Evolutionary conservation across 2,329 filamentous ascomycete species (phyloP).

Genomic region (Sporothrix brunneoviolacea): DNA sequence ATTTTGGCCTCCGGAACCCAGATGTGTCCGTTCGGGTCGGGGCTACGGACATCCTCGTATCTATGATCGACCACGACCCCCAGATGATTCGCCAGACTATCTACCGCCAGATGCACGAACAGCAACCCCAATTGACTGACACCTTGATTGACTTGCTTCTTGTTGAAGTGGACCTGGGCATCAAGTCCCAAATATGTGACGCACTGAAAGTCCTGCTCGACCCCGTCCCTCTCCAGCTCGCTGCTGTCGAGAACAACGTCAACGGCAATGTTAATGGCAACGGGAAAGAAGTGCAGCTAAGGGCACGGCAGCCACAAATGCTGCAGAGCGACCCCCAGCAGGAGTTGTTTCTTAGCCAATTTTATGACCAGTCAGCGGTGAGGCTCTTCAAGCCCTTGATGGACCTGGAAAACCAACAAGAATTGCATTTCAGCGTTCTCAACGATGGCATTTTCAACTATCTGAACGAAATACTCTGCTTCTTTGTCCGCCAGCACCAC

Average conservation of each 20-base stretch:
- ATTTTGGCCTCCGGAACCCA: slow-evolving; percentile 78
- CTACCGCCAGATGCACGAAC: slow-evolving; percentile 84
- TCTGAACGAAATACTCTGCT: slow-evolving; percentile 86
- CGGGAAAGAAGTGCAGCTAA: slow-evolving; percentile 20
- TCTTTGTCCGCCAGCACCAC: slow-evolving; percentile 85
- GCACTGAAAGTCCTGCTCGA: slow-evolving; percentile 91
- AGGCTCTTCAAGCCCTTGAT: slow-evolving; percentile 83
- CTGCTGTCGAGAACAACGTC: slow-evolving; percentile 20
- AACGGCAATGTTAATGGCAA: slow-evolving; percentile 47
- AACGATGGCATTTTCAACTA: slow-evolving; percentile 88
- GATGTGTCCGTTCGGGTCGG: slow-evolving; percentile 84
- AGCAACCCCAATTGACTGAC: slow-evolving; percentile 78
- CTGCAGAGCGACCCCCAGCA: slow-evolving; percentile 61
- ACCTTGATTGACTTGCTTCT: slow-evolving; percentile 87
- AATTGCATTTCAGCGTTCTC: slow-evolving; percentile 68
- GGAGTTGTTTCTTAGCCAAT: slow-evolving; percentile 76
- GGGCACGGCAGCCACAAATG: slow-evolving; percentile 37
- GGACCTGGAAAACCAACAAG: slow-evolving; percentile 63
- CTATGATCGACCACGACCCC: slow-evolving; percentile 92
- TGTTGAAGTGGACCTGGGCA: slow-evolving; percentile 84
- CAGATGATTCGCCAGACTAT: slow-evolving; percentile 91
- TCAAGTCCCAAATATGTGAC: slow-evolving; percentile 93
- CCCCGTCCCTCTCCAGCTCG: slow-evolving; percentile 51
- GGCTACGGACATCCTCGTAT: slow-evolving; percentile 87
- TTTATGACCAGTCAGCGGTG: slow-evolving; percentile 81